Conservation (phyloP, 148 eudicot species). For the Silene uniflora region DNA sequence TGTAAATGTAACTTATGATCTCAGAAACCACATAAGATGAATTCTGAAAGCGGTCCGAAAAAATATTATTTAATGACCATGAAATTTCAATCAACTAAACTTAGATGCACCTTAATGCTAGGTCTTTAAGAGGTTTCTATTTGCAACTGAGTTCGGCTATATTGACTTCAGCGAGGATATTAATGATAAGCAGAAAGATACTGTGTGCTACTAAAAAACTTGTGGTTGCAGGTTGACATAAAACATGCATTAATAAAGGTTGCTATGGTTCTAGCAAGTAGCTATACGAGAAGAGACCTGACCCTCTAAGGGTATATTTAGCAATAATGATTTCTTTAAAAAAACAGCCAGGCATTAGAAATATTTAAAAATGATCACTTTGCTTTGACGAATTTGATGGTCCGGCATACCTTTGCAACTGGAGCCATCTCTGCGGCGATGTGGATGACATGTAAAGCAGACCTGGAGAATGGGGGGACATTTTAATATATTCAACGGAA, state of each 20-base stretch:
- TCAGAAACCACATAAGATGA: neutral
- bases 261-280: neutral
- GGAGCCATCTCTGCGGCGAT: slow-evolving; percentile 99
- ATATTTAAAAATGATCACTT: neutral
- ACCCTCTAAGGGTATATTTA: neutral
- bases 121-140: neutral
- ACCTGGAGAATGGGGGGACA: slow-evolving; percentile 41
- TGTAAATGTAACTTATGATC: neutral
- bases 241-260: neutral
- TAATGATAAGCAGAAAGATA: neutral
- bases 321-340: neutral
- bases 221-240: neutral
- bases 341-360: neutral
- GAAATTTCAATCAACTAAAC: slow-evolving; percentile 5
- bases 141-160: neutral
- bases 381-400: neutral
- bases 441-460: slow-evolving; percentile 80
- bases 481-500: slow-evolving; percentile 5
- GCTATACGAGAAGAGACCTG: neutral
- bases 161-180: neutral
- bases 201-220: neutral
- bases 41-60: neutral
- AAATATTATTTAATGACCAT: neutral
- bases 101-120: neutral
- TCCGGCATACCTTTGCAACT: slow-evolving; percentile 77